These are phyloP conservation scores for Tanacetum coccineum DNA, from an alignment of 129 eudicot genomes.

Conservation along the genomic window DNA sequence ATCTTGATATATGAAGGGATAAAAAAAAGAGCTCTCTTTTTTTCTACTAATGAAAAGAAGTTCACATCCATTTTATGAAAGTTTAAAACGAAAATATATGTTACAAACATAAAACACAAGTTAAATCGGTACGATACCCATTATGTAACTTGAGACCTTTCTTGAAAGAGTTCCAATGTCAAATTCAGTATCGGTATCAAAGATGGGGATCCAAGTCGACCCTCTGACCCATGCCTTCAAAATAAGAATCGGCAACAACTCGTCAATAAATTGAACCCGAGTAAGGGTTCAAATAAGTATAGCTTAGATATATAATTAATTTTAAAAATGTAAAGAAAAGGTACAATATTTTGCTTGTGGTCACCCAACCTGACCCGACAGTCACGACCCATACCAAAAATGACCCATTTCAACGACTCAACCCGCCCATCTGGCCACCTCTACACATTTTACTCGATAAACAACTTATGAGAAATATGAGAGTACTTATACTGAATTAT, in stretches of 20 bases:
- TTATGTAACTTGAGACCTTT: slow-evolving; percentile 72
- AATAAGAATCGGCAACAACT: slow-evolving; percentile 22
- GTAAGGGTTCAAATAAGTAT: slow-evolving; percentile 6
- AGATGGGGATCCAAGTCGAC: slow-evolving; percentile 93
- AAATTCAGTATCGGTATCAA: slow-evolving; percentile 59
- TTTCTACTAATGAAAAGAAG: too few relatives aligned
- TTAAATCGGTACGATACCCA: slow-evolving; percentile 55
- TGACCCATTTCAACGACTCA: too few relatives aligned
- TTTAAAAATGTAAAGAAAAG: too few relatives aligned
- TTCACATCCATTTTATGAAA: too few relatives aligned
- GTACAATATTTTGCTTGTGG: too few relatives aligned
- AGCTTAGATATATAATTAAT: neutral
- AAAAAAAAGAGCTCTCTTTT: too few relatives aligned
- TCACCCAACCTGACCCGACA: too few relatives aligned
- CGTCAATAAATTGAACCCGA: neutral
- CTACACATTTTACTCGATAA: slow-evolving; percentile 3
- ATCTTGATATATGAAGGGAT: neutral
- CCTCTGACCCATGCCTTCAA: slow-evolving; percentile 97
- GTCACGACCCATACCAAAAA: too few relatives aligned
- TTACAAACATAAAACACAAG: slow-evolving; percentile 16
- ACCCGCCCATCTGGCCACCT: too few relatives aligned
- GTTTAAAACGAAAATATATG: neutral
- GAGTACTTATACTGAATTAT: neutral
- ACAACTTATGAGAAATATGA: neutral
- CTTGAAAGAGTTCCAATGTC: slow-evolving; percentile 71